Conservation (phyloP, 2,329 filamentous ascomycete species). For the Penicillium psychrosexuale region DNA sequence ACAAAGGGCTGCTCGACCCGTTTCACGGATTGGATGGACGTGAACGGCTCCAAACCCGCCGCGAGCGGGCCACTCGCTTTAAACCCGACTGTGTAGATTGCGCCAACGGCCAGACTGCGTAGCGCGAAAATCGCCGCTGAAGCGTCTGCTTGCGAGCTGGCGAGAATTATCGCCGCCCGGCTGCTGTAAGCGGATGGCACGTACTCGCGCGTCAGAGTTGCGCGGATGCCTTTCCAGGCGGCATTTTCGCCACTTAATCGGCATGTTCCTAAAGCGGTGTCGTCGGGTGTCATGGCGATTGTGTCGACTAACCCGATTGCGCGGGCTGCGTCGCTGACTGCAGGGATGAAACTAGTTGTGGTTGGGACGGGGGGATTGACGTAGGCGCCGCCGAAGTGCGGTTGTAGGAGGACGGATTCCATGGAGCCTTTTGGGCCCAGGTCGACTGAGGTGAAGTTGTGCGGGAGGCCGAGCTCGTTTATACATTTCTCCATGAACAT, state of each 20-base stretch:
- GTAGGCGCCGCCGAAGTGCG: slow-evolving; percentile 77
- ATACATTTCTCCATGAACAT: slow-evolving; percentile 84
- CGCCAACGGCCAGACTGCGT: slow-evolving; percentile 69
- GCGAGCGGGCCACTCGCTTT: slow-evolving; percentile 59
- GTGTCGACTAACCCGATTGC: slow-evolving; percentile 81
- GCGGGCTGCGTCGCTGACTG: slow-evolving; percentile 70
- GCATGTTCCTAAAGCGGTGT: slow-evolving; percentile 24
- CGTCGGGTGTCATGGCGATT: slow-evolving; percentile 58
- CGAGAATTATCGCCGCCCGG: slow-evolving; percentile 71
- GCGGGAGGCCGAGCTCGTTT: slow-evolving; percentile 79
- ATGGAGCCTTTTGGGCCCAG: slow-evolving; percentile 64
- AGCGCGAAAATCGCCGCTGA: slow-evolving; percentile 76
- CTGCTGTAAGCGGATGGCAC: slow-evolving; percentile 77
- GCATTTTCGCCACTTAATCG: slow-evolving; percentile 75
- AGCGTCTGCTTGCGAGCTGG: slow-evolving; percentile 69
- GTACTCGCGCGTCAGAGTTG: slow-evolving; percentile 75
- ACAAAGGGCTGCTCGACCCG: slow-evolving; percentile 76
- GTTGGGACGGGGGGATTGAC: slow-evolving; percentile 68
- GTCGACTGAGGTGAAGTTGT: slow-evolving; percentile 73
- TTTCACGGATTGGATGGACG: slow-evolving; percentile 74
- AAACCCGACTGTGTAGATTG: slow-evolving; percentile 83
- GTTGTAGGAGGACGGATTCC: slow-evolving; percentile 68
- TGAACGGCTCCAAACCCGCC: slow-evolving; percentile 62
- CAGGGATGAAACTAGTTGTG: slow-evolving; percentile 58
- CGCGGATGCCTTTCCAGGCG: slow-evolving; percentile 79